Base-by-base conservation (phyloP, 2,329 filamentous ascomycete species). In the Zelopaecilomyces penicillatus region DNA sequence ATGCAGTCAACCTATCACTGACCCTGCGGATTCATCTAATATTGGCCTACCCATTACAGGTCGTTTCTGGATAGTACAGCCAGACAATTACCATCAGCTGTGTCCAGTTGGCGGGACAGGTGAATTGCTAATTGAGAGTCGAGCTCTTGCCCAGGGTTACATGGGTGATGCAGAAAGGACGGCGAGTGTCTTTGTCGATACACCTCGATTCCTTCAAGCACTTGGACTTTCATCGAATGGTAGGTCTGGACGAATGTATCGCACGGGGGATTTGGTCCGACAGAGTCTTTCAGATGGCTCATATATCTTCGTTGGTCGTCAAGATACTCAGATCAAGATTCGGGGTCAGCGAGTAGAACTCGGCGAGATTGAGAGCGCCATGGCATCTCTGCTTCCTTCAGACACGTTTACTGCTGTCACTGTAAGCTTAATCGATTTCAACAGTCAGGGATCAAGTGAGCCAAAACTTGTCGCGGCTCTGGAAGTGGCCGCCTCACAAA, bases 121-220 rank as follows among this genome's bases (percentile, higher is more conserved):
- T 6, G 63, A 65, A 43, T 43, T 65, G 11, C 43, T 62, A 4
- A 52, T 69, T 33, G 61, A 61, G 39, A 66, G 67, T 1, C 68
- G 69, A 4, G 63, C 65, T 6, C 57, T 77, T n/a, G 71, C 66
- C n/a, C 57, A 65, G 30, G 71, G 71, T n/a, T 77, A 77, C 46
- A 56, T 74, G 26, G 67, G 71, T 38, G 64, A 71, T 12, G 55
- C 58, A 0, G 57, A 56, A 11, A 70, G 71, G 49, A 76, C 73
- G 0, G 54, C 58, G 7, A 64, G 63, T 27, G 58, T 61, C 0
- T 76, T 47, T 19, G 19, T 19, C 3, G 19, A 19, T 19, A 19
- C 19, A 30, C 75, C 42, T 64, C 73, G 32, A 54, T 60, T 26
- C 58, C 64, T 40, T 65, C 65, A 1, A 19, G 19, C 2, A 19